Evolutionary conservation across 1,284 basidiomycete genomes (phyloP).

Genomic region (Wallemia hederae): DNA sequence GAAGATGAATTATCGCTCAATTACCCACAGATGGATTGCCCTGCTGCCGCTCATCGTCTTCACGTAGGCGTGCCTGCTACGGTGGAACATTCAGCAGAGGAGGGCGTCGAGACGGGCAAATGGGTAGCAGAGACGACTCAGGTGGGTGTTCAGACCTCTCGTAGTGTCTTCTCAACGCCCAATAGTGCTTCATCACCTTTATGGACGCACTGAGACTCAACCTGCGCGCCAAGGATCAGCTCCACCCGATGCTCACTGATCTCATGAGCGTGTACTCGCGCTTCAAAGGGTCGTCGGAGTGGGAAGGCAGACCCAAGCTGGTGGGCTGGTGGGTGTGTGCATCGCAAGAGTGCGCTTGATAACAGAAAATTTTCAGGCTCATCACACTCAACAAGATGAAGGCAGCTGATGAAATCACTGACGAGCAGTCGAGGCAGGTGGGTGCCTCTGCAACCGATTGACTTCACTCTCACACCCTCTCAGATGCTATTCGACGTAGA

Average conservation of each 20-base stretch:
- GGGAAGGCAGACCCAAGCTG: slow-evolving; percentile 78
- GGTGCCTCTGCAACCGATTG: slow-evolving; percentile 6
- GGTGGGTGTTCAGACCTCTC: slow-evolving; percentile 20
- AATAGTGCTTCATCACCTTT: slow-evolving; percentile 80
- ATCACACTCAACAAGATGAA: slow-evolving; percentile 92
- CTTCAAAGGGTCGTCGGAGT: slow-evolving; percentile 73
- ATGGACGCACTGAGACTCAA: slow-evolving; percentile 90
- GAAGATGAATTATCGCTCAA: background rate
- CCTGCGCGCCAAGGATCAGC: slow-evolving; percentile 77
- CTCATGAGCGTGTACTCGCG: slow-evolving; percentile 71
- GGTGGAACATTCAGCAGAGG: slow-evolving; percentile 53
- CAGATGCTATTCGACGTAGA: slow-evolving; percentile 90
- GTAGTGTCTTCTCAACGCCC: background rate
- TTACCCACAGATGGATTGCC: slow-evolving; percentile 55
- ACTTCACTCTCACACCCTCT: background rate
- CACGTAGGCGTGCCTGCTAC: slow-evolving; percentile 86
- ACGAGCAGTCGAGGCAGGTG: slow-evolving; percentile 81
- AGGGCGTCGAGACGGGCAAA: slow-evolving; percentile 53
- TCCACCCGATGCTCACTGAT: slow-evolving; percentile 81
- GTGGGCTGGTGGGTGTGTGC: slow-evolving; percentile 43
- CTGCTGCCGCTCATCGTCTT: slow-evolving; percentile 66
- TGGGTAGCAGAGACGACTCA: slow-evolving; percentile 98
- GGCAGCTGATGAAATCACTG: slow-evolving; percentile 80
- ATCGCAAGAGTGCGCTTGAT: too few relatives aligned
- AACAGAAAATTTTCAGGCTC: slow-evolving; percentile 27